phyloP scores from a whole-genome alignment of 2,329 filamentous ascomycete species.

The Pezicula neosporulosa region DNA sequence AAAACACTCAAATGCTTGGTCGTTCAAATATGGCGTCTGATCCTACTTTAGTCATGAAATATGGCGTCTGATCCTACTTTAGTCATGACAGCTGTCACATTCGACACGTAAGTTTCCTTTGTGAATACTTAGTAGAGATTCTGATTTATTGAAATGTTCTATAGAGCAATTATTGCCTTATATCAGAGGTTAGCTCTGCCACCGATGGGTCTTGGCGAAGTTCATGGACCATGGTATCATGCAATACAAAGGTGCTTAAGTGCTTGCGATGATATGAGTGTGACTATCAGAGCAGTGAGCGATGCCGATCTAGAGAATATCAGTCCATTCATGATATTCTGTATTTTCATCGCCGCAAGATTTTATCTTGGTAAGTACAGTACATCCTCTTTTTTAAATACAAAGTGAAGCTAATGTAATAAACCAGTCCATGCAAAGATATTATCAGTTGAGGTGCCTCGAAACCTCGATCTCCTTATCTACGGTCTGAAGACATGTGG shows the following conservation, averaged over 20 bases:
- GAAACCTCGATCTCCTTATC: constrained; percentile 10
- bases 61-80: constrained; percentile 7
- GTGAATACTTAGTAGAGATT: neutral
- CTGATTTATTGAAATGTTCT: neutral
- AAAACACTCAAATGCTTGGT: constrained; percentile 2
- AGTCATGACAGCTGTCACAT: constrained; percentile 12
- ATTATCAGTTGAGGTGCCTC: constrained; percentile 11
- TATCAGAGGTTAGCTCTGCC: constrained; percentile 11
- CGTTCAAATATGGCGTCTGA: constrained; percentile 3
- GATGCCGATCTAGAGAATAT: constrained; percentile 14
- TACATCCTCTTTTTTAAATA: neutral
- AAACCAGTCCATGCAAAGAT: constrained; percentile 11
- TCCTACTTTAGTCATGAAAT: constrained; percentile 10
- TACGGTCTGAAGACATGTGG: constrained; percentile 15
- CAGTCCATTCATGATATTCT: constrained; percentile 12
- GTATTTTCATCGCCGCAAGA: constrained; percentile 12
- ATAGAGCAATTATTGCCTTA: constrained; percentile 10
- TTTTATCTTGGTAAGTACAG: constrained; percentile 9
- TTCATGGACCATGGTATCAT: constrained; percentile 13
- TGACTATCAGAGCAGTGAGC: constrained; percentile 3
- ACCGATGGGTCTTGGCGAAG: constrained; percentile 11
- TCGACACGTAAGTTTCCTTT: constrained; percentile 7
- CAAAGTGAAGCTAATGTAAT: neutral
- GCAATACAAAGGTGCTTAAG: constrained; percentile 13
- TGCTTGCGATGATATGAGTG: constrained; percentile 13